These are phyloP conservation scores for Stephania japonica DNA, from an alignment of 164 flowering plant species.

Conservation along the genomic window DNA sequence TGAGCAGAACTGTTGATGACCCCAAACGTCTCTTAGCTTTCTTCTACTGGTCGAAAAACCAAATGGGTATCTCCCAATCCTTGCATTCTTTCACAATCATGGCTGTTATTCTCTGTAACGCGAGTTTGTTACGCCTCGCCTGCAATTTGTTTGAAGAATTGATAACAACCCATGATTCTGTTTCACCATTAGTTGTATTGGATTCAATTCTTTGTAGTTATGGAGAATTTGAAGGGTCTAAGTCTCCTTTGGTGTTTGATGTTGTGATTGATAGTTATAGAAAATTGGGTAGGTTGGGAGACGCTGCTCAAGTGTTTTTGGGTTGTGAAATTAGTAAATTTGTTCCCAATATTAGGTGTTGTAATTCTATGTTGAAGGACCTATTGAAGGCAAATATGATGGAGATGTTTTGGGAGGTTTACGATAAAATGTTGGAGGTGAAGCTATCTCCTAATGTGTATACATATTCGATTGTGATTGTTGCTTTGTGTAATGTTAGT, in stretches of 20 bases:
- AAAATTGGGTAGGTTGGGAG: constrained; percentile 38
- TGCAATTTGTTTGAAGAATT: constrained; percentile 31
- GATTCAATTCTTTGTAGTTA: constrained; percentile 27
- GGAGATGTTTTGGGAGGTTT: constrained; percentile 67
- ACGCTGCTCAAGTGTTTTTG: constrained; percentile 41
- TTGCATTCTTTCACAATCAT: constrained; percentile 42
- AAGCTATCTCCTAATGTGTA: constrained; percentile 50
- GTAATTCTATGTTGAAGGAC: constrained; percentile 62
- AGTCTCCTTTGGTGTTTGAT: constrained; percentile 34
- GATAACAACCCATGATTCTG: constrained; percentile 21
- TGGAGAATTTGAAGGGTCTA: constrained; percentile 19
- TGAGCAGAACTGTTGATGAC: constrained; percentile 11
- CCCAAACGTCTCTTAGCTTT: constrained; percentile 46
- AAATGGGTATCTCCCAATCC: constrained; percentile 31
- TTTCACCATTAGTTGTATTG: constrained; percentile 23
- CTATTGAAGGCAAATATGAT: constrained; percentile 38
- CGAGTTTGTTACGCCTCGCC: constrained; percentile 34
- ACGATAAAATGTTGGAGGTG: constrained; percentile 38
- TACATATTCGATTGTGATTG: constrained; percentile 50
- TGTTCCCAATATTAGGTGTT: constrained; percentile 39
- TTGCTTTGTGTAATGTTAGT: constrained; percentile 50
- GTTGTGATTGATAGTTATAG: constrained; percentile 46
- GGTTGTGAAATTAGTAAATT: constrained; percentile 22
- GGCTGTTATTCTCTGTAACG: constrained; percentile 42
- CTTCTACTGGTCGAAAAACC: constrained; percentile 50